Evolutionary conservation across 345 rosid genomes (phyloP), one percentile per base, ranked within the genome.

Genomic region (Toxicodendron radicans): DNA sequence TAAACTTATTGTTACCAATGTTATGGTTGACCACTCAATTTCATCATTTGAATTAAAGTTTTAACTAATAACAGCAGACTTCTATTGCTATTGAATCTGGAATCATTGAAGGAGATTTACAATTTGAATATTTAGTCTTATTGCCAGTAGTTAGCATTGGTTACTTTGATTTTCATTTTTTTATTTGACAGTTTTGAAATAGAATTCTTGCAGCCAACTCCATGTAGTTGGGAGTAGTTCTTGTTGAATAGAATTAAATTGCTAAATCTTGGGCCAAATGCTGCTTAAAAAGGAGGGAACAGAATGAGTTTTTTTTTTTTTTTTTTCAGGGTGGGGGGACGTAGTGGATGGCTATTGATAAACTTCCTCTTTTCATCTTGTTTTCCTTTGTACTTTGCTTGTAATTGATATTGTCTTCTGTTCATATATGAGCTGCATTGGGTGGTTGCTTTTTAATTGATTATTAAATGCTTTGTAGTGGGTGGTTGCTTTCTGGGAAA

Each of bases 401-500:
- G 62, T 23, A 41, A 58, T 71, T 41, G 65, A 12, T 71, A 58
- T 24, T 58, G n/a, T 62, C 16, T 17, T 71, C 54, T 62, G 35
- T 48, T 33, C 33, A 51, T 63, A 46, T 4, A 35, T 21, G 45
- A 51, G 46, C 57, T 12, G 48, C 48, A 4, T 64, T 21, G 20
- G 18, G 18, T 46, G 12, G 43, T 7, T 38, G 43, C 43, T 38
- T 38, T 38, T 7, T 1, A 38, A 38, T 38, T 38, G 10, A 6
- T 64, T 16, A 43, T 8, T 57, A 63, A 52, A 5, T 68, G 68
- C 64, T 56, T 73, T 70, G 48, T 52, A 89, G 97, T 75, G 93
- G 90, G 48, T 91, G 97, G 95, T 80, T 91, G 81, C 89, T 92
- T 78, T 89, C 98, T 33, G 97, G 97, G 75, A 91, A 84, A 79